Base-by-base conservation (phyloP, 2,329 filamentous ascomycete species). In the Pestalotiopsis fici region DNA sequence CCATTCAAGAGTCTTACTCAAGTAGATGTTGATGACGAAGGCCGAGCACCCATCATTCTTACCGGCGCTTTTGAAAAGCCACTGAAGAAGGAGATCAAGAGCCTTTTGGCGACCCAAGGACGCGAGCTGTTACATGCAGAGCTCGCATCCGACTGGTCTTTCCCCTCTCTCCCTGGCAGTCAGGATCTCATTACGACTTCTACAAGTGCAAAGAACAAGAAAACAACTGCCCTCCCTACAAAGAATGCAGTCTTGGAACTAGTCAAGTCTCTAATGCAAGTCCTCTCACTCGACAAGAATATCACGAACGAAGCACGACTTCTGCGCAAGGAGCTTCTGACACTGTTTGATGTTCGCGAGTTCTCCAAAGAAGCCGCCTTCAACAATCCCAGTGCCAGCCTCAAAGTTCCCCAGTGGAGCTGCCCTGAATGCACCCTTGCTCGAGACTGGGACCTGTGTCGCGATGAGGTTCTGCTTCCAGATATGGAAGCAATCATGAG, bases 311-410 rank as follows among this genome's bases (percentile, higher is more conserved):
- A 98, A 80, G 94, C 94, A 2, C 90, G 96, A 5, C 84, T 97
- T 1, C 86, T 99, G 0, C 90, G 97, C 65, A 97, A 97, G 73
- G 95, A 98, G 68, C 85, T 99, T 0, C 88, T 99, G 0, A 87
- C 91, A 11, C 86, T 98, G 64, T 98, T 99, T 78, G 96, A 99
- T 66, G 90, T 99, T 65, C 92, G 94, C 73, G 96, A 99, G 79
- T 99, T 99, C 83, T 93, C 91, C 78, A 87, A 91, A 65, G 93
- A 95, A 66, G 95, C 92, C n/a, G 87, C 90, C 3, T 99, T 98
- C 78, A 85, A 88, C 68, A 98, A 98, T 77, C 95, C 96, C 0
- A 93, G 90, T 64, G 90, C 92, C 66, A 90, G 86, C 57, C 86
- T 98, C 3, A 88, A 87, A 71, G 83, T 99, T 4, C 78, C 86